Percentiles rank a stretch among this genome's conserved stretches.
phyloP scores from a whole-genome alignment of 2,329 filamentous ascomycete species.

The Calycina herbarum region DNA sequence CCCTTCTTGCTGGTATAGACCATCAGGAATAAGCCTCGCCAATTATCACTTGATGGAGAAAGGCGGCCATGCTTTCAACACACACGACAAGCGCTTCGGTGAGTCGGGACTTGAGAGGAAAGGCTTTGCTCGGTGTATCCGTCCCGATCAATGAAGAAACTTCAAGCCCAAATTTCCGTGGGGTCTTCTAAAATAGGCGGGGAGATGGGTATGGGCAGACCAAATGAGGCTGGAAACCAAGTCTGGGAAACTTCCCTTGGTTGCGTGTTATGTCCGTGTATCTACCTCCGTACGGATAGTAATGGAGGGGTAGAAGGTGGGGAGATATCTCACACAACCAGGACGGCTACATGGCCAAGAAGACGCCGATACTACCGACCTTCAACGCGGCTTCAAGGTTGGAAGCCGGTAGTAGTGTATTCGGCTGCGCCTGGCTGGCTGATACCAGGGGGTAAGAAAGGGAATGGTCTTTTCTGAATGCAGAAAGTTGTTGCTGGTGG shows the following conservation, averaged over 20 bases:
- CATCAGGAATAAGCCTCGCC: background rate
- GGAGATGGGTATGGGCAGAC: too few relatives aligned
- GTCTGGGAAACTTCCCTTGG: background rate
- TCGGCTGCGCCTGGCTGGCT: background rate
- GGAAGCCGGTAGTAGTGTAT: background rate
- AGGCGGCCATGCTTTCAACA: background rate
- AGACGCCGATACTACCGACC: background rate
- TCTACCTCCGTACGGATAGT: background rate
- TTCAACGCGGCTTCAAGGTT: constrained; percentile 1
- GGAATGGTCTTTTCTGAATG: background rate
- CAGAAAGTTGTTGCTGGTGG: background rate
- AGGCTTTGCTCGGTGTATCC: background rate
- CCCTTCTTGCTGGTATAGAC: background rate
- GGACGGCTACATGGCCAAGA: background rate
- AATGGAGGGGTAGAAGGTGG: constrained; percentile 3
- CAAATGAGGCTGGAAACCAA: background rate
- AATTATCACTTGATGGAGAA: background rate
- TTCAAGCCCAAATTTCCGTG: background rate
- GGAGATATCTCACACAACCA: background rate
- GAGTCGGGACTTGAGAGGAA: background rate
- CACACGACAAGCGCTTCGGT: background rate
- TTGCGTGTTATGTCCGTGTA: background rate
- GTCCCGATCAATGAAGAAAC: background rate
- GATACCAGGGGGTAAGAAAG: background rate
- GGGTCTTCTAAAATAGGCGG: background rate